These are phyloP conservation scores for Perkinsus olseni DNA, from an alignment of 169 alveolate genomes.

Conservation along the genomic window DNA sequence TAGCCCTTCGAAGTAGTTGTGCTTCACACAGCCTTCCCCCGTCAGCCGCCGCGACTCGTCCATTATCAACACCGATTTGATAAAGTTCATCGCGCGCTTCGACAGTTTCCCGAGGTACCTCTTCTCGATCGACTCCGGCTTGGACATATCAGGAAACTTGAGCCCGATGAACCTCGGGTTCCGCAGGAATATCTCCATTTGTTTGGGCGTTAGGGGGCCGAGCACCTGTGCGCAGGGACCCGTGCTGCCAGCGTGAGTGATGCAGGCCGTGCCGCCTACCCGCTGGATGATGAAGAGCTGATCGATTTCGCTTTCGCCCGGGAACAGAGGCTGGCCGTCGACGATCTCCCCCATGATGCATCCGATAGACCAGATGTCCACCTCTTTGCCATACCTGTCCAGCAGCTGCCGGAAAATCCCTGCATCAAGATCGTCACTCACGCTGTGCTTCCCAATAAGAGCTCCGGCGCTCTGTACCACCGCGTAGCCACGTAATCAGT, in stretches of 20 bases:
- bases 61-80: constrained; percentile 51
- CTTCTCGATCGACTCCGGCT: constrained; percentile 65
- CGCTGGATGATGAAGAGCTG: constrained; percentile 38
- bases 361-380: constrained; percentile 96
- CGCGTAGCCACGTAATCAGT: constrained; percentile 98
- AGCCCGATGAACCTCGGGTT: constrained; percentile 55
- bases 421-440: neutral
- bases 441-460: constrained; percentile 83
- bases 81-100: constrained; percentile 52
- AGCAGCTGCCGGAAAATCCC: neutral
- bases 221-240: neutral
- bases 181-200: constrained; percentile 58
- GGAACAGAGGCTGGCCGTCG: constrained; percentile 87
- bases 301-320: constrained; percentile 70
- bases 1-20: neutral
- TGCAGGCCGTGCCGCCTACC: neutral
- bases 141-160: constrained; percentile 52
- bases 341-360: constrained; percentile 84
- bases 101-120: constrained; percentile 55
- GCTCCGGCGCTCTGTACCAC: constrained; percentile 99
- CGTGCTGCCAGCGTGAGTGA: neutral
- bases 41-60: constrained; percentile 19
- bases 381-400: constrained; percentile 84
- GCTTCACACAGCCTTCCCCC: neutral
- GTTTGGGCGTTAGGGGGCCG: constrained; percentile 27